Percentiles rank a stretch among this genome's conserved stretches.
These are phyloP conservation scores for Lactarius vividus DNA, from an alignment of 768 basidiomycete species.

Conservation along the genomic window DNA sequence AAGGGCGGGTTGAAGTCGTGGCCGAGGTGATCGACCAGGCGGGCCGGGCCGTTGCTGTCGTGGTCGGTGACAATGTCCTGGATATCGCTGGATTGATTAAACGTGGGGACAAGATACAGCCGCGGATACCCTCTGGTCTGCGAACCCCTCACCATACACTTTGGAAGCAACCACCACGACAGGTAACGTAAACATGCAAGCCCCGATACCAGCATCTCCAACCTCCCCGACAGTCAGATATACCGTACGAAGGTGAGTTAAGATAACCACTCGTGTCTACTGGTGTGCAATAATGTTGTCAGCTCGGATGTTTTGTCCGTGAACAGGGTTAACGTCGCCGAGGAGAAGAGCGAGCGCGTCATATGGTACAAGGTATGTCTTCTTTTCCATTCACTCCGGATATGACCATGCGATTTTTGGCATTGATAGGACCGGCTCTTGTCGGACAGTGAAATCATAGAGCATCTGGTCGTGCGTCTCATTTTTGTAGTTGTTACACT, in stretches of 20 bases:
- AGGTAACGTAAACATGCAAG: constrained; percentile 4
- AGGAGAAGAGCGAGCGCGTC: constrained; percentile 55
- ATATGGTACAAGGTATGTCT: constrained; percentile 70
- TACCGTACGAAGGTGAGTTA: constrained; percentile 16
- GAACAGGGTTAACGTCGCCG: constrained; percentile 60
- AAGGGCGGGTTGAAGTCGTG: background rate
- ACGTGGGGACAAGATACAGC: background rate
- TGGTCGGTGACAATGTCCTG: background rate
- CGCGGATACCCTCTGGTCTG: too few species aligned
- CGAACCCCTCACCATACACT: background rate
- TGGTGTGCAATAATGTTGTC: background rate
- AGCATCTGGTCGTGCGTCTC: constrained; percentile 62
- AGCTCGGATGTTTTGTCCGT: constrained; percentile 76
- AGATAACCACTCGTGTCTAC: background rate
- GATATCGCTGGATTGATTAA: background rate
- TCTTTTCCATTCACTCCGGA: background rate
- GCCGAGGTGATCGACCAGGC: background rate
- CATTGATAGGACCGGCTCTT: constrained; percentile 65
- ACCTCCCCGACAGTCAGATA: constrained; percentile 7
- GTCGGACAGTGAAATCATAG: constrained; percentile 70
- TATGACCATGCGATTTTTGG: constrained; percentile 26
- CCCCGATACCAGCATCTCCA: background rate
- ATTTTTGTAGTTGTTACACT: background rate
- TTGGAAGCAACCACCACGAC: background rate
- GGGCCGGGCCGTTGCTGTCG: background rate